Conservation (phyloP, 345 rosid species). For the Dovyalis caffra region DNA sequence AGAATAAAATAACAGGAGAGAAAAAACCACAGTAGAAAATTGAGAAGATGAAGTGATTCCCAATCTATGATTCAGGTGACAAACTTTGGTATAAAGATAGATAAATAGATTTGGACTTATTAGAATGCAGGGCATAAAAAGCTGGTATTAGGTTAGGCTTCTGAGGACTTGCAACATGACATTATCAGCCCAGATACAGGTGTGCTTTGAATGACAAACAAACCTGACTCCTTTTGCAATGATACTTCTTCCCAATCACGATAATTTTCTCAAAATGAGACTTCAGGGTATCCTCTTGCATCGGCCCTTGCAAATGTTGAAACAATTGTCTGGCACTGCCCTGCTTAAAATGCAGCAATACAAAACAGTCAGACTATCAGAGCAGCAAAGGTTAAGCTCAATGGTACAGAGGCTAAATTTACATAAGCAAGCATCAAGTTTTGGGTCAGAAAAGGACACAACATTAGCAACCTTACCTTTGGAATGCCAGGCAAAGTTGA, state of each 20-base stretch:
- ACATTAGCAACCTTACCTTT: constrained; percentile 48
- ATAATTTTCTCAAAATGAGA: constrained; percentile 96
- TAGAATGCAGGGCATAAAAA: background rate
- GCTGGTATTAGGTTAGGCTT: background rate
- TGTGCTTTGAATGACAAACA: constrained; percentile 9
- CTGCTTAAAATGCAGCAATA: constrained; percentile 47
- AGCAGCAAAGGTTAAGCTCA: background rate
- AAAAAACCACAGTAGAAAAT: background rate
- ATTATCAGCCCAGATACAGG: constrained; percentile 8
- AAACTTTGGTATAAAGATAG: background rate
- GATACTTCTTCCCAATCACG: constrained; percentile 72
- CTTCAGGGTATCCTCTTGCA: constrained; percentile 91
- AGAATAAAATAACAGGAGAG: background rate
- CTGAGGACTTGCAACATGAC: constrained; percentile 8
- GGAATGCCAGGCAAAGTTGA: constrained; percentile 99
- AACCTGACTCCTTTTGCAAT: constrained; percentile 68
- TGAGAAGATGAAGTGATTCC: background rate
- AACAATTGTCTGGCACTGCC: constrained; percentile 99
- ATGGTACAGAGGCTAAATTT: background rate
- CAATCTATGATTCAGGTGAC: background rate
- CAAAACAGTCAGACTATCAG: constrained; percentile 6
- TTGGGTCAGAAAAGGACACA: background rate
- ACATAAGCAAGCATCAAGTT: background rate
- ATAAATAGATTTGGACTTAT: background rate
- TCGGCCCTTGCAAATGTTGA: constrained; percentile 94